Evolutionary conservation across 305 asterid genomes (phyloP).

Genomic region (Solanum hybrid): DNA sequence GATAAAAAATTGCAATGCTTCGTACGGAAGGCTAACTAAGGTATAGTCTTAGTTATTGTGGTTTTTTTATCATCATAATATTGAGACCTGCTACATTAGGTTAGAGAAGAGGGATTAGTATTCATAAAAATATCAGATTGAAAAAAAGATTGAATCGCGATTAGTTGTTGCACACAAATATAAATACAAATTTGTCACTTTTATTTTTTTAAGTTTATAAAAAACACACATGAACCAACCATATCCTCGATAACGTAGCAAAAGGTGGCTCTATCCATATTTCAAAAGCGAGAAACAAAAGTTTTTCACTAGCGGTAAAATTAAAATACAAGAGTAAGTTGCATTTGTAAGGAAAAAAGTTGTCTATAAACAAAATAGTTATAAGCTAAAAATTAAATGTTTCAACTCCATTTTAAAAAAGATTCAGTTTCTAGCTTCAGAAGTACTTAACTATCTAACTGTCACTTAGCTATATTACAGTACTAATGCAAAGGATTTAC

Average conservation of each 20-base stretch:
- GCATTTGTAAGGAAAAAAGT: not conserved
- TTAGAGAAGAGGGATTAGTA: not conserved
- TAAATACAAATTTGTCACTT: not conserved
- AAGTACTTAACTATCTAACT: not conserved
- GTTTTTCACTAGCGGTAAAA: too few relatives aligned
- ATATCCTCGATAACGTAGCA: not conserved
- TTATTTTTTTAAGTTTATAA: not conserved
- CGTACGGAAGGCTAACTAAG: not conserved
- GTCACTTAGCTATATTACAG: not conserved
- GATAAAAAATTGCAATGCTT: not conserved
- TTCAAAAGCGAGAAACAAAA: too few relatives aligned
- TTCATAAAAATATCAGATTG: not conserved
- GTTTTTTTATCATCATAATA: not conserved
- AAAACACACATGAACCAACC: not conserved
- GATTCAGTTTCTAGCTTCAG: not conserved
- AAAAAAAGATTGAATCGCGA: not conserved
- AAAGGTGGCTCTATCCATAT: not conserved
- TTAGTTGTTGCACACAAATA: not conserved
- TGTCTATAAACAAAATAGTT: not conserved
- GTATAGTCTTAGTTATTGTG: not conserved
- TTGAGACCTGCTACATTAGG: not conserved
- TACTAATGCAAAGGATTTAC: too few relatives aligned
- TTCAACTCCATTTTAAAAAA: not conserved
- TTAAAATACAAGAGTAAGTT: not conserved
- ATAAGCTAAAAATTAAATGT: not conserved